Percentiles rank a stretch among this genome's conserved stretches.
These are phyloP conservation scores for Paraphaeosphaeria sporulosa DNA, from an alignment of 2,329 filamentous ascomycete species.

Conservation along the genomic window DNA sequence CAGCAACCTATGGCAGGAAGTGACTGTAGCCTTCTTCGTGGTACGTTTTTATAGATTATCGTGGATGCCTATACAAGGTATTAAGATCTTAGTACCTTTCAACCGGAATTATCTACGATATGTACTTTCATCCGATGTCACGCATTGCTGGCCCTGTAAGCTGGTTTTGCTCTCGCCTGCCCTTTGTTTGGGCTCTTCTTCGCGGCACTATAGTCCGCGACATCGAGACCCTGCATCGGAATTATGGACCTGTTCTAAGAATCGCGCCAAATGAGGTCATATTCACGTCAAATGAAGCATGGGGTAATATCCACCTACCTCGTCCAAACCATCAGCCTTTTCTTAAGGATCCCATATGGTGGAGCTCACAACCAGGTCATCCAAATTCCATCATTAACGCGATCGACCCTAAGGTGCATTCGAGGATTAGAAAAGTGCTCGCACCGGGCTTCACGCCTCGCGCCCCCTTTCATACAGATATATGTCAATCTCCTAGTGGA, in stretches of 20 bases:
- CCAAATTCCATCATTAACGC: neutral
- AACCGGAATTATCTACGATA: conserved; percentile 13
- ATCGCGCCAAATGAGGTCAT: conserved; percentile 17
- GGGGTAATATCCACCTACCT: conserved; percentile 10
- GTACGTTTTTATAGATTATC: too few species aligned
- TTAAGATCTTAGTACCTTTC: neutral
- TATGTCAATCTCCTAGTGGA: conserved; percentile 3
- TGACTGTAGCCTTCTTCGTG: too few species aligned
- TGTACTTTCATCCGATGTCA: conserved; percentile 18
- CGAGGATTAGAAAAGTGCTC: neutral
- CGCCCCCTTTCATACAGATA: neutral
- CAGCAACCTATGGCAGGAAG: too few species aligned
- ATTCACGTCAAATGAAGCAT: conserved; percentile 13
- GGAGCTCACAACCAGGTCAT: neutral
- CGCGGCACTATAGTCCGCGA: conserved; percentile 7
- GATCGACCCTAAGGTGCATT: neutral
- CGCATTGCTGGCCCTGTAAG: conserved; percentile 14
- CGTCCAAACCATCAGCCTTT: neutral
- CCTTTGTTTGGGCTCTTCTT: conserved; percentile 5
- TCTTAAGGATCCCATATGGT: neutral
- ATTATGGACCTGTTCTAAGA: conserved; percentile 13
- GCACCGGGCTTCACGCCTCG: neutral
- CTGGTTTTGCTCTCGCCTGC: conserved; percentile 11
- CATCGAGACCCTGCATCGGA: conserved; percentile 3
- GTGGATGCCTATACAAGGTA: too few species aligned